Evolutionary conservation across 140 eudicot species (phyloP).

Genomic region (Erigeron philadelphicus): DNA sequence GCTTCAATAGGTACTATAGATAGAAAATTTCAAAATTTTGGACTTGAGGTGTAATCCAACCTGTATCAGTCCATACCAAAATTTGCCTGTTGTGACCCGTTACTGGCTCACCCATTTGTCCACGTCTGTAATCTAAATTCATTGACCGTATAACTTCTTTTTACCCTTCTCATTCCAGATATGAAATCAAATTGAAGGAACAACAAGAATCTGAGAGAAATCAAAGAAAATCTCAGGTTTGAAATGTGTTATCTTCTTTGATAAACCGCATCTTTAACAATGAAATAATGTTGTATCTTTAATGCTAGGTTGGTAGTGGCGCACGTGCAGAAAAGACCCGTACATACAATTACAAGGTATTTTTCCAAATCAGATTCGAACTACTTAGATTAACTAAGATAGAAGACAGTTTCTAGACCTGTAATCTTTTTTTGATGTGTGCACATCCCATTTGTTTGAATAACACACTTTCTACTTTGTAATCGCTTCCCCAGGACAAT

Average conservation of each 20-base stretch:
- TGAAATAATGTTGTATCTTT: not conserved
- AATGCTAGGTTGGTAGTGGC: slow-evolving; percentile 88
- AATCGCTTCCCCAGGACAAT: slow-evolving; percentile 56
- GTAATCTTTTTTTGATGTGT: not conserved
- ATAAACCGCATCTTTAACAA: slow-evolving; percentile 7
- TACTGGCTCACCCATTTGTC: too few relatives aligned
- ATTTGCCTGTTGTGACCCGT: too few relatives aligned
- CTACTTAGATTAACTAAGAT: not conserved
- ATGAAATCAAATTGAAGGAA: slow-evolving; percentile 88
- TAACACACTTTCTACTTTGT: not conserved
- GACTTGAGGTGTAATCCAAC: too few relatives aligned
- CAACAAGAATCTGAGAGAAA: slow-evolving; percentile 83
- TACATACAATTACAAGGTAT: slow-evolving; percentile 92
- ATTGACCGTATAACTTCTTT: not conserved
- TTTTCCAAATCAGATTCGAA: not conserved
- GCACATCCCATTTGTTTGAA: not conserved
- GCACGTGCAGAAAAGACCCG: slow-evolving; percentile 96
- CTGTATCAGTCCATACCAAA: too few relatives aligned
- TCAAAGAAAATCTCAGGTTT: slow-evolving; percentile 82
- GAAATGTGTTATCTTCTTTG: slow-evolving; percentile 1
- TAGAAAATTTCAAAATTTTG: too few relatives aligned
- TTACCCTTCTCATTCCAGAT: slow-evolving; percentile 39
- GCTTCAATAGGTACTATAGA: too few relatives aligned
- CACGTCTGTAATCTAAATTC: too few relatives aligned
- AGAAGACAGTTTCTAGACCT: slow-evolving; percentile 9